Conservation (phyloP, 192 early-diverging fungal species). For the Coemansia sp. region DNA sequence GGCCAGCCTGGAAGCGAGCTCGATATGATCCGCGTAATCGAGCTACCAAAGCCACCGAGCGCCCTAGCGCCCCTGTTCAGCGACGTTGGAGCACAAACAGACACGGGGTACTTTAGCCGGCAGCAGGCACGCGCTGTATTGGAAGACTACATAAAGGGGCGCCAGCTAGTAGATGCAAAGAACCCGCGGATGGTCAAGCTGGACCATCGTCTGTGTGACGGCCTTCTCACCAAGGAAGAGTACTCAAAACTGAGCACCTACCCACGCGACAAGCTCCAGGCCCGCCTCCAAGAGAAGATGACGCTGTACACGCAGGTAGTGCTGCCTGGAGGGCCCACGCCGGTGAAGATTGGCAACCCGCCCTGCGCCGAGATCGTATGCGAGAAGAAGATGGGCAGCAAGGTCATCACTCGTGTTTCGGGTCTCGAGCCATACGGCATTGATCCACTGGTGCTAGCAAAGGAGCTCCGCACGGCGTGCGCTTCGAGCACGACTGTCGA, state of each 20-base stretch:
- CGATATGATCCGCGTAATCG: slow-evolving; percentile 36
- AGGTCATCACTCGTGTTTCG: slow-evolving; percentile 40
- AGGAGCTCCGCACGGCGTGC: slow-evolving; percentile 38
- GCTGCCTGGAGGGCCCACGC: slow-evolving; percentile 17
- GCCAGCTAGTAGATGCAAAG: slow-evolving; percentile 58
- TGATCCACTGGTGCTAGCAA: slow-evolving; percentile 31
- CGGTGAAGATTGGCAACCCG: slow-evolving; percentile 29
- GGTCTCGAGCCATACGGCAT: slow-evolving; percentile 46
- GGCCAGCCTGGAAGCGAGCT: not conserved
- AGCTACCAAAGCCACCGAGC: slow-evolving; percentile 58
- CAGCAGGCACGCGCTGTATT: slow-evolving; percentile 60
- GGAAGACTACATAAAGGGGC: slow-evolving; percentile 62
- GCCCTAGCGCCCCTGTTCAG: slow-evolving; percentile 56
- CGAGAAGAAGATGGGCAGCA: slow-evolving; percentile 52
- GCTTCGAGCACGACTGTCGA: slow-evolving; percentile 48
- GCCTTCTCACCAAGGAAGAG: slow-evolving; percentile 67
- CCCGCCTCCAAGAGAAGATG: slow-evolving; percentile 47
- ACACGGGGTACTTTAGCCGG: slow-evolving; percentile 58
- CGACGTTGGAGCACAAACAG: slow-evolving; percentile 44
- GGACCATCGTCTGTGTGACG: slow-evolving; percentile 64
- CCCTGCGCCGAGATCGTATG: slow-evolving; percentile 30
- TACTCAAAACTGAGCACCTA: slow-evolving; percentile 56
- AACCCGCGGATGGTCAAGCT: slow-evolving; percentile 63
- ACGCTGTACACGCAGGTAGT: slow-evolving; percentile 40
- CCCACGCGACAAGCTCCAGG: slow-evolving; percentile 59